These are phyloP conservation scores for Bolboschoenoplectus hybrid DNA, from an alignment of 202 grass and related monocot genomes.

Conservation along the genomic window DNA sequence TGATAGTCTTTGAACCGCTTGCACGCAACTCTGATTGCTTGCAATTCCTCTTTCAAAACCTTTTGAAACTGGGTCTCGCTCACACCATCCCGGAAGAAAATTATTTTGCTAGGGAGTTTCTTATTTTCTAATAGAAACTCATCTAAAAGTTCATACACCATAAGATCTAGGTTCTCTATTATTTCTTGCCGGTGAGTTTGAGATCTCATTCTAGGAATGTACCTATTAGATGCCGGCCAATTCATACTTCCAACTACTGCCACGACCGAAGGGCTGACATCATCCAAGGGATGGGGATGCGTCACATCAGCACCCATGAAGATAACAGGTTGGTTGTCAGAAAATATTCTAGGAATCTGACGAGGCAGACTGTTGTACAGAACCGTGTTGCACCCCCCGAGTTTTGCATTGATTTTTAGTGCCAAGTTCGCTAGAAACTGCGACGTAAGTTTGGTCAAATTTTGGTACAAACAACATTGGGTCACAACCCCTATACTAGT, in stretches of 20 bases:
- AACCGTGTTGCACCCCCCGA: conserved; percentile 78
- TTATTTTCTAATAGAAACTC: conserved; percentile 69
- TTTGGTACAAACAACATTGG: conserved; percentile 96
- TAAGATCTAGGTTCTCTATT: conserved; percentile 72
- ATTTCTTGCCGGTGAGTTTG: conserved; percentile 96
- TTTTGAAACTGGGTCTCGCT: conserved; percentile 92
- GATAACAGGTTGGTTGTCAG: conserved; percentile 72
- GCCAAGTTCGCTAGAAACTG: conserved; percentile 89
- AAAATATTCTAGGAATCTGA: conserved; percentile 83
- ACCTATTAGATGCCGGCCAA: conserved; percentile 91
- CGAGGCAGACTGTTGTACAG: conserved; percentile 77
- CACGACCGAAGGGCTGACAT: conserved; percentile 81
- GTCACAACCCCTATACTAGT: conserved; percentile 87
- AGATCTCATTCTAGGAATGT: conserved; percentile 91
- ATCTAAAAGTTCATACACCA: conserved; percentile 74
- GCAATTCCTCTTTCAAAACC: conserved; percentile 89
- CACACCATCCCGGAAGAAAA: conserved; percentile 94
- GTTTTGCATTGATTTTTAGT: conserved; percentile 96
- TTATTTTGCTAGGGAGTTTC: conserved; percentile 77
- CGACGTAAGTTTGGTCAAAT: conserved; percentile 65
- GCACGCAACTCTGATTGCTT: conserved; percentile 57
- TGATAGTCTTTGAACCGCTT: conserved; percentile 62
- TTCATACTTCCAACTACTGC: conserved; percentile 94
- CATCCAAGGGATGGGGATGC: conserved; percentile 93
- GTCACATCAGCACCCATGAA: conserved; percentile 99